Evolutionary conservation across 371 early-diverging fungal species (phyloP).

Genomic region (Mucor mucedo): DNA sequence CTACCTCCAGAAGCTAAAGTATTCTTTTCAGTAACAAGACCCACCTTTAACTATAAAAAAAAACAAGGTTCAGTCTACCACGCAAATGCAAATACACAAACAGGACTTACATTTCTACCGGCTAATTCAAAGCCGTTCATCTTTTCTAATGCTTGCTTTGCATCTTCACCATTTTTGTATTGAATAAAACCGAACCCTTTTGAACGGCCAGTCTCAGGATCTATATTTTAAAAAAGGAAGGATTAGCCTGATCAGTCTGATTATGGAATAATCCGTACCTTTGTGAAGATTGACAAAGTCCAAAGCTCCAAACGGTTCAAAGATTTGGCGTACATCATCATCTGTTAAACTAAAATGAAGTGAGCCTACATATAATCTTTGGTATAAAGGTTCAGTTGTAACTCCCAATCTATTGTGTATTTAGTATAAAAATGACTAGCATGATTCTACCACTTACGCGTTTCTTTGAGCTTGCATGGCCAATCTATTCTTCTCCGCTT

Average conservation of each 20-base stretch:
- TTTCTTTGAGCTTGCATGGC: slow-evolving; percentile 62
- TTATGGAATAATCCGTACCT: slow-evolving; percentile 26
- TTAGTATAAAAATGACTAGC: slow-evolving; percentile 2
- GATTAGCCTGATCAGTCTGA: no score
- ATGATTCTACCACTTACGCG: slow-evolving; percentile 46
- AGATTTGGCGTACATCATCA: slow-evolving; percentile 82
- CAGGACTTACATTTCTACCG: slow-evolving; percentile 20
- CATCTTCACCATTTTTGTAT: slow-evolving; percentile 75
- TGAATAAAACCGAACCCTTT: slow-evolving; percentile 91
- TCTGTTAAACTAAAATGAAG: slow-evolving; percentile 83
- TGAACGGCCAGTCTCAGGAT: slow-evolving; percentile 81
- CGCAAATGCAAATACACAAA: neutral
- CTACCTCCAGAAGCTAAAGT: slow-evolving; percentile 25
- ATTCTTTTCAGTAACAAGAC: slow-evolving; percentile 76
- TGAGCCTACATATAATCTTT: slow-evolving; percentile 83
- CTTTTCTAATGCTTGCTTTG: slow-evolving; percentile 81
- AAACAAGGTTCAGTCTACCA: slow-evolving; percentile 2
- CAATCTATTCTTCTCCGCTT: slow-evolving; percentile 91
- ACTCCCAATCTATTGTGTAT: slow-evolving; percentile 26
- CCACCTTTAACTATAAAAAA: slow-evolving; percentile 74
- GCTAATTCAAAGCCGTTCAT: slow-evolving; percentile 88
- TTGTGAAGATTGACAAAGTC: slow-evolving; percentile 83
- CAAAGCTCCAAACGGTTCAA: slow-evolving; percentile 88
- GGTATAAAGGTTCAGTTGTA: slow-evolving; percentile 56
- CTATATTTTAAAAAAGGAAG: slow-evolving; percentile 32